Evolutionary conservation across 1,284 basidiomycete genomes (phyloP).

Genomic region (Rhizoctonia solani): DNA sequence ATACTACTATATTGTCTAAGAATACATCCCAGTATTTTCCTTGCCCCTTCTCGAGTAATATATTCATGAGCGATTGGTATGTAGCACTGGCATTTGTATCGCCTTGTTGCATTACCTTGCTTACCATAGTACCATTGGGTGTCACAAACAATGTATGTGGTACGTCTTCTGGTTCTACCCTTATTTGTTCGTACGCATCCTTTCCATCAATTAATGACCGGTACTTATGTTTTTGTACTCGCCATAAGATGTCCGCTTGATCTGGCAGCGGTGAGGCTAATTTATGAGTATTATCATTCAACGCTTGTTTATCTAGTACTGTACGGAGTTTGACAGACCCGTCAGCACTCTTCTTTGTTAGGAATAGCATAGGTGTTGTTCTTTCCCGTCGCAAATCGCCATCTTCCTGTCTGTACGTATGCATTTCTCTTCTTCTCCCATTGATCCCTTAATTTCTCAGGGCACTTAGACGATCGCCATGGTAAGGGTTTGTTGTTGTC

Average conservation of each 20-base stretch:
- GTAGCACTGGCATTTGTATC: constrained; percentile 44
- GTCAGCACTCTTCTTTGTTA: constrained; percentile 42
- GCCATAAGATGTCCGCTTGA: constrained; percentile 42
- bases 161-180: too few species aligned
- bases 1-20: neutral
- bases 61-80: neutral
- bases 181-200: too few species aligned
- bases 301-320: constrained; percentile 38
- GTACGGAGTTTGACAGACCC: neutral
- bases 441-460: neutral
- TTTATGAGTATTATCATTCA: constrained; percentile 42
- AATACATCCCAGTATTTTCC: neutral
- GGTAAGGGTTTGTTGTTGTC: neutral
- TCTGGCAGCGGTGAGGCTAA: constrained; percentile 41
- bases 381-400: constrained; percentile 25
- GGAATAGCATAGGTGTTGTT: constrained; percentile 48
- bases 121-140: constrained; percentile 44
- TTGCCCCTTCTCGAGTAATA: neutral
- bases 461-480: neutral
- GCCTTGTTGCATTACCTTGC: constrained; percentile 44
- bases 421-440: neutral
- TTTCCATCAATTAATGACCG: too few species aligned
- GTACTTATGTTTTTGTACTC: too few species aligned
- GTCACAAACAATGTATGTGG: constrained; percentile 39
- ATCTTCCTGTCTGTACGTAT: neutral